Evolutionary conservation across 75 land plant species (phyloP).

Genomic region (Sequoia sempervirens): DNA sequence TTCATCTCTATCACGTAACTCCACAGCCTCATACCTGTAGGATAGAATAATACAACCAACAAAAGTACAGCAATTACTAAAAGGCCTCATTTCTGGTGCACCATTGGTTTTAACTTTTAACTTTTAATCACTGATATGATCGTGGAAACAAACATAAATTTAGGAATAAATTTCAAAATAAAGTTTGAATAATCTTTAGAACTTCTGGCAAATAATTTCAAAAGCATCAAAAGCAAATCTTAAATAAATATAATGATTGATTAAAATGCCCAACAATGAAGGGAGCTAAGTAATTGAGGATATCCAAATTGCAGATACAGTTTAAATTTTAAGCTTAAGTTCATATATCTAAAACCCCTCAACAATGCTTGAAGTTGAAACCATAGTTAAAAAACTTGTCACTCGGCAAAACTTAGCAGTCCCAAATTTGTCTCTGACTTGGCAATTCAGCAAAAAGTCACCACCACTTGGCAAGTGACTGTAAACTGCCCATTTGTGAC

Average conservation of each 20-base stretch:
- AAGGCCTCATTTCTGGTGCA: not conserved
- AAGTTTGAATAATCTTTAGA: not conserved
- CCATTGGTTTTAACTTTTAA: not conserved
- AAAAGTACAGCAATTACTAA: not conserved
- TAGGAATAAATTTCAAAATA: not conserved
- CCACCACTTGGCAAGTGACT: no score
- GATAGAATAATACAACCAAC: not conserved
- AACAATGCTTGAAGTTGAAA: not conserved
- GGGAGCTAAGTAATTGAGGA: not conserved
- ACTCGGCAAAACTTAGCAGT: no score
- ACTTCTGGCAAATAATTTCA: not conserved
- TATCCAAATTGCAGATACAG: not conserved
- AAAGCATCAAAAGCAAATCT: not conserved
- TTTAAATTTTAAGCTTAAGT: not conserved
- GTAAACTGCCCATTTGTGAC: no score
- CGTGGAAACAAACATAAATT: not conserved
- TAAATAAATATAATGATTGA: not conserved
- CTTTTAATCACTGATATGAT: not conserved
- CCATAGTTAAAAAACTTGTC: no score
- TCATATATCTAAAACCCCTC: not conserved
- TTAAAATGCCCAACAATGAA: no score
- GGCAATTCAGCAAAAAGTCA: no score
- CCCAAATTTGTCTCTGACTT: no score
- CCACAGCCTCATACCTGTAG: conserved; percentile 87
- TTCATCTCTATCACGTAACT: conserved; percentile 88